Conservation (phyloP, 2,329 filamentous ascomycete genomes). For the Colletotrichum sp. region DNA sequence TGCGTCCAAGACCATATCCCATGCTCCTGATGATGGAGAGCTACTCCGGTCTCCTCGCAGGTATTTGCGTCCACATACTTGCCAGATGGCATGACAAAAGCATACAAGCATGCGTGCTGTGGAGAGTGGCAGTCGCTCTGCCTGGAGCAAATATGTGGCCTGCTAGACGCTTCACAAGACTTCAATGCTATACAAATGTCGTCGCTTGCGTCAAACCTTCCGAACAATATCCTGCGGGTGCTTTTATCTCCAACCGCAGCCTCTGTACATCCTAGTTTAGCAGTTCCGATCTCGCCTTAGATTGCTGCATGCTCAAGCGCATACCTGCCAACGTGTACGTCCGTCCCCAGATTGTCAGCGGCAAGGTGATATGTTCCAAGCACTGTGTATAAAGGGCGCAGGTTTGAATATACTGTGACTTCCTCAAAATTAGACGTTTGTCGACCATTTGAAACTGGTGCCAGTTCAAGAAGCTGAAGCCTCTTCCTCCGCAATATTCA, state of each 20-base stretch:
- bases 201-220: neutral
- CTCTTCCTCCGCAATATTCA: neutral
- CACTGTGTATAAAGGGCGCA: neutral
- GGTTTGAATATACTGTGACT: accelerated
- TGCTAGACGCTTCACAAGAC: neutral
- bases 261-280: accelerated
- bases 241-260: neutral
- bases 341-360: neutral
- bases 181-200: neutral
- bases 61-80: neutral
- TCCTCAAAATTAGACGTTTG: accelerated
- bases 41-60: neutral
- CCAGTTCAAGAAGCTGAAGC: no score
- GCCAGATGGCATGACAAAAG: neutral
- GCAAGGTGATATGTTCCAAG: neutral
- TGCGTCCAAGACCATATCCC: neutral
- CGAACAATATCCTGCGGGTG: neutral
- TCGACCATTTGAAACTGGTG: no score
- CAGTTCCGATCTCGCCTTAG: accelerated
- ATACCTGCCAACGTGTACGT: neutral
- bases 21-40: neutral
- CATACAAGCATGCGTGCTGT: neutral
- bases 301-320: neutral
- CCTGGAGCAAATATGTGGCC: neutral
- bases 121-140: neutral